Percentiles rank a stretch among this genome's conserved stretches.
Evolutionary conservation across 169 alveolate genomes (phyloP).

Genomic region (Plasmodium relictum): DNA sequence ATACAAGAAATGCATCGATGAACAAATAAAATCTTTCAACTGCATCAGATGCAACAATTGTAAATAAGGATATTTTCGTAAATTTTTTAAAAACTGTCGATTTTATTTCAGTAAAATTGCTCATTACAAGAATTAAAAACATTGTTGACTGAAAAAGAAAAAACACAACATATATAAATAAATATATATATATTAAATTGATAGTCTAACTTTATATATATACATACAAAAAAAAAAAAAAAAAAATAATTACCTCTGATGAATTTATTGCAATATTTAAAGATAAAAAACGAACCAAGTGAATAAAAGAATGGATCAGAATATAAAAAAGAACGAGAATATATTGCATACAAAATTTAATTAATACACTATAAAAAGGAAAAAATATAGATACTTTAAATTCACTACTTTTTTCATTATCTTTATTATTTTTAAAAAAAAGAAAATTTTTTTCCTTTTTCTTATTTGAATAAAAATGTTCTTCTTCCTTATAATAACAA

Average conservation of each 20-base stretch:
- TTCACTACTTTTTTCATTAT: conserved; percentile 19
- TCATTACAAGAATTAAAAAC: conserved; percentile 91
- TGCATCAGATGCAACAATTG: conserved; percentile 90
- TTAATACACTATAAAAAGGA: conserved; percentile 58
- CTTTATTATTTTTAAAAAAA: conserved; percentile 29
- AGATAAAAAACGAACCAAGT: conserved; percentile 89
- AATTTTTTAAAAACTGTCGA: conserved; percentile 93
- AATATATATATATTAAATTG: not conserved
- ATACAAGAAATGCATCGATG: conserved; percentile 90
- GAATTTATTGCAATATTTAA: conserved; percentile 93
- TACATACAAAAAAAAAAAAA: not conserved
- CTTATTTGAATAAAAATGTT: not conserved
- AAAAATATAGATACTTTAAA: conserved; percentile 71
- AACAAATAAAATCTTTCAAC: conserved; percentile 91
- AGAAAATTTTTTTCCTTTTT: conserved; percentile 7
- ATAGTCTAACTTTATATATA: not conserved
- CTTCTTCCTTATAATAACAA: conserved; percentile 1
- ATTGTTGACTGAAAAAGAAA: conserved; percentile 85
- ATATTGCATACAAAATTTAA: conserved; percentile 68
- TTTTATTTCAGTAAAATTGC: conserved; percentile 92
- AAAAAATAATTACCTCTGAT: conserved; percentile 84
- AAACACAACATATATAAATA: conserved; percentile 16
- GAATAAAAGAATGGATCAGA: conserved; percentile 88
- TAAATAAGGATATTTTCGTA: conserved; percentile 83
- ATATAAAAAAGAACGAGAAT: conserved; percentile 82